Evolutionary conservation across 805 yeast species (phyloP), one percentile per base, ranked within the genome.

Genomic region (Tetrapisispora iriomotensis): DNA sequence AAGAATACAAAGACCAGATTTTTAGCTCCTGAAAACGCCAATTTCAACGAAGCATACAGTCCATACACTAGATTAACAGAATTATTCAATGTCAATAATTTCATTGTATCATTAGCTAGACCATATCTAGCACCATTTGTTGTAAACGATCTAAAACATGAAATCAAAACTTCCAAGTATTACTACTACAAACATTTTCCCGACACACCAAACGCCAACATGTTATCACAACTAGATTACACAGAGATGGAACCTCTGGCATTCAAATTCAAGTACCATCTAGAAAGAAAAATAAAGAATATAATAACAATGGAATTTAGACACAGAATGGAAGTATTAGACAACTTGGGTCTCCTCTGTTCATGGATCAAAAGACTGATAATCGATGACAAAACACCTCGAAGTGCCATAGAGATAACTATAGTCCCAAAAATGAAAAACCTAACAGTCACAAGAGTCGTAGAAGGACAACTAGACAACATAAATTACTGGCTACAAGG

Each of bases 121-220:
- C 96, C 97, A 0, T 92, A 90, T 53, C 66, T 90, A 49, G 95
- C 96, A 0, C 96, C 97, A 1, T 66, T 90, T 41, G 72, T 92
- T 31, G 77, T 83, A 27, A 81, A 83, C 47, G 96, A 86, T 54
- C 69, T 85, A 52, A 81, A 80, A 53, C 92, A 86, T 54, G 74
- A 72, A 44, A 73, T 70, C 40, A 68, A 62, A 54, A 61, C 54
- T 41, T 47, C 68, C 40, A 49, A 54, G 49, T 61, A 61, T 38
- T 61, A 57, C 30, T 66, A 51, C 26, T 65, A 47, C 50, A 62
- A 54, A 45, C 68, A 52, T 39, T 66, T 45, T 43, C 65, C 65
- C 67, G 55, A 68, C 60, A 51, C 50, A 26, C 42, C 41, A 15
- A 46, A 49, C 24, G 45, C 50, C 15, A 43, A 48, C 23, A 42